Evolutionary conservation across 441 rosid species (phyloP), one percentile per base, ranked within the genome.

Genomic region (Pelargonium fulgidum): DNA sequence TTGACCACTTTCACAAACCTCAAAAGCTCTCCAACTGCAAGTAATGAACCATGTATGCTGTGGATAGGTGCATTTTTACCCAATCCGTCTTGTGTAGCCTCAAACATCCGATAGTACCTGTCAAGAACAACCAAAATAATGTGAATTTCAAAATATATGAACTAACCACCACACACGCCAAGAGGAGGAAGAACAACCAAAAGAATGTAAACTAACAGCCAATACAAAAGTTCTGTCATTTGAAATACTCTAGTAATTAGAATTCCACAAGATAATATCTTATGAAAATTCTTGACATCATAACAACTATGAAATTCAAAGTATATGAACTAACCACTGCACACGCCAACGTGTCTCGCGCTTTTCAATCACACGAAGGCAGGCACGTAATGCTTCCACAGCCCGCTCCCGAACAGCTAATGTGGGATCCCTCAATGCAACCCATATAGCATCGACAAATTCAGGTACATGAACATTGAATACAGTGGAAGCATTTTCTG

Each of bases 311-410:
- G 62, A 56, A 56, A 22, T 58, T 26, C 39, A 74, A 41, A 69
- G 63, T 62, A 19, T 50, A 48, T 69, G 65, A 58, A 86, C 89
- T 65, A 68, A 95, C 99, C 99, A 92, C 50, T 95, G 99, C 75
- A 95, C 99, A 62, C 97, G 92, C 99, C 98, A 95, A 2, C 99
- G 97, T 62, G 99, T 95, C 85, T 95, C 99, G 17, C 97, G 94
- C 79, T 91, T 92, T 85, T 95, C 99, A 73, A 95, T 89, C 77
- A 95, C 99, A 76, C 90, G 89, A 81, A 95, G 99, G 80, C 98
- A 95, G 70, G 99, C 99, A 74, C 97, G 98, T 80, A 92, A 83
- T 72, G 99, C 98, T 85, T 95, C 99, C 69, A 95, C 98, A 47
- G 98, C 97, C 65, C 88, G 85, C 76, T 90, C 96, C 70, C 99